Evolutionary conservation across 768 basidiomycete genomes (phyloP).

Genomic region (Pilatotrama ljubarskyi): DNA sequence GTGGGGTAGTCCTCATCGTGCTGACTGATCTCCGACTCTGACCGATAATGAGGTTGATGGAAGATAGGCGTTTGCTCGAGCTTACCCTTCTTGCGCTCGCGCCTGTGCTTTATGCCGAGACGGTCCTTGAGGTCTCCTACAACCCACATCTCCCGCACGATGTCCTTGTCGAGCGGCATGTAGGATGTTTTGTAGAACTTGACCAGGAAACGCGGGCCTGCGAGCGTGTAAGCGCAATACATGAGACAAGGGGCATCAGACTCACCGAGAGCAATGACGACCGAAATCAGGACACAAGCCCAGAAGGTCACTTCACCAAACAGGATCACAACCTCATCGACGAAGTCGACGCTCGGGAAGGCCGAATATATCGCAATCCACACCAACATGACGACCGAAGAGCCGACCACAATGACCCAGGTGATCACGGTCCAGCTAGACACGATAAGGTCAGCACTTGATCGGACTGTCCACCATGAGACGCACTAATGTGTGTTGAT

Average conservation of each 20-base stretch:
- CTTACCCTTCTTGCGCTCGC: constrained; percentile 47
- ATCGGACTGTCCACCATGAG: constrained; percentile 24
- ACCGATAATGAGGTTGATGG: constrained; percentile 59
- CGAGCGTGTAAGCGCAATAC: neutral
- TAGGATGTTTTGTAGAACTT: constrained; percentile 74
- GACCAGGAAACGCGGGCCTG: constrained; percentile 80
- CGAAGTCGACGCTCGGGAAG: constrained; percentile 71
- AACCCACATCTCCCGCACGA: constrained; percentile 93
- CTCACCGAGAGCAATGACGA: constrained; percentile 71
- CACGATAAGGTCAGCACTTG: neutral
- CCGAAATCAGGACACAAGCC: constrained; percentile 71
- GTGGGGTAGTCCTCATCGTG: constrained; percentile 14
- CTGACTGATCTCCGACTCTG: constrained; percentile 55
- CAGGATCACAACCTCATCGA: constrained; percentile 68
- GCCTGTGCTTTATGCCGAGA: constrained; percentile 64
- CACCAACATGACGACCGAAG: constrained; percentile 76
- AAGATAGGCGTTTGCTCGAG: constrained; percentile 76
- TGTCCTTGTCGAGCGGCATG: constrained; percentile 81
- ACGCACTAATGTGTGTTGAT: constrained; percentile 88
- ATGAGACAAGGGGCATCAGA: neutral
- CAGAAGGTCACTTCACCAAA: constrained; percentile 84
- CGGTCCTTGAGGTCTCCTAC: constrained; percentile 78
- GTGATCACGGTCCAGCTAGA: constrained; percentile 80
- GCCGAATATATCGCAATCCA: constrained; percentile 91
- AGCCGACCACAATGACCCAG: constrained; percentile 79